Evolutionary conservation across 306 rosid species (phyloP).

Genomic region (Cicer cuneatum): DNA sequence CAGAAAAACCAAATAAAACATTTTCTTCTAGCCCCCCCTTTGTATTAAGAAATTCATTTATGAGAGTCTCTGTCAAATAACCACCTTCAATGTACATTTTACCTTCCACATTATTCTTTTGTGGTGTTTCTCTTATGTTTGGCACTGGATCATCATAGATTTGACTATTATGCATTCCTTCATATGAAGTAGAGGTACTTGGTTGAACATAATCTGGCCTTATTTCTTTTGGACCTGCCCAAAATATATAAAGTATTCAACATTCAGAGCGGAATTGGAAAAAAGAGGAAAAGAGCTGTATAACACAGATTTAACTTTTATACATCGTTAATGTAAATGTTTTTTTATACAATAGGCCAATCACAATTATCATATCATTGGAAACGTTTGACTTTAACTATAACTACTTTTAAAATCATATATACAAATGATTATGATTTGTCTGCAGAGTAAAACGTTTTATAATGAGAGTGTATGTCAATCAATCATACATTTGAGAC

Average conservation of each 20-base stretch:
- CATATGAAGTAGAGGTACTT: constrained; percentile 41
- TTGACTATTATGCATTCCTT: constrained; percentile 40
- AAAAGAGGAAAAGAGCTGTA: not conserved
- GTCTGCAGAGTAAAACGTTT: no score
- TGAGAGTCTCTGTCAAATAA: constrained; percentile 37
- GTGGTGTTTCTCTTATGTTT: constrained; percentile 12
- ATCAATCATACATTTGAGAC: not conserved
- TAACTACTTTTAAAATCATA: no score
- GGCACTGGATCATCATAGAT: constrained; percentile 29
- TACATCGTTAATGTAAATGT: no score
- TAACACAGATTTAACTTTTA: not conserved
- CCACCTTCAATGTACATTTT: constrained; percentile 43
- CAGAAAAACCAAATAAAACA: constrained; percentile 22
- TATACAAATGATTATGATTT: no score
- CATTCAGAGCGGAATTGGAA: not conserved
- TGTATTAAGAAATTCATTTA: constrained; percentile 35
- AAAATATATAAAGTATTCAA: constrained; percentile 13
- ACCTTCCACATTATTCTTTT: constrained; percentile 35
- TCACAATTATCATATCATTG: no score
- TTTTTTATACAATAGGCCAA: no score
- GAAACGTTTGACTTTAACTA: no score
- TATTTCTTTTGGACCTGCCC: constrained; percentile 50
- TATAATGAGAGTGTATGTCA: no score
- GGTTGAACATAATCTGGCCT: constrained; percentile 27
- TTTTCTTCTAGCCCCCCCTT: constrained; percentile 42